phyloP scores from a whole-genome alignment of 2,329 filamentous ascomycete genomes.

The Aspergillus eucalypticola region DNA sequence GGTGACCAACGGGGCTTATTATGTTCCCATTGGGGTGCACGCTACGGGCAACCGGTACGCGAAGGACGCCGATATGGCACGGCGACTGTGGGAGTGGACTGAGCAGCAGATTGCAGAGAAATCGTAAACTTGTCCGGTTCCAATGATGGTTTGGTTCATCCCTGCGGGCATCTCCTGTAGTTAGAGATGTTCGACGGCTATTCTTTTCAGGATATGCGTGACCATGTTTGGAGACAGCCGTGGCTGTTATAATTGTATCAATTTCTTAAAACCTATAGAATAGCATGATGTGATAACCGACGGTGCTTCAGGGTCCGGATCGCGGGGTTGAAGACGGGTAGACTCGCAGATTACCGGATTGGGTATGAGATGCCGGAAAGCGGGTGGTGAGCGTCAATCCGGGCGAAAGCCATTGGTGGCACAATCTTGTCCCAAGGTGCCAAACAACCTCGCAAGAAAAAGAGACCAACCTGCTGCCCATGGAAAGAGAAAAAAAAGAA shows the following conservation, averaged over 20 bases:
- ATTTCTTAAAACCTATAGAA: background rate
- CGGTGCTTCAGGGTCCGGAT: background rate
- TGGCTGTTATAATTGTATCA: background rate
- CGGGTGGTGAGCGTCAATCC: slow-evolving; percentile 2
- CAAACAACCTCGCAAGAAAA: background rate
- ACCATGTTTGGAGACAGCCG: too few species aligned
- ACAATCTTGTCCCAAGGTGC: background rate
- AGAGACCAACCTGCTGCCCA: background rate
- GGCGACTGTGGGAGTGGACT: slow-evolving; percentile 48
- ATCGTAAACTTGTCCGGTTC: background rate
- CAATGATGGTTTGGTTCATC: too few species aligned
- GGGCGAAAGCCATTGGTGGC: background rate
- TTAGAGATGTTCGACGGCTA: background rate
- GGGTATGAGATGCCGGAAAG: slow-evolving; percentile 13
- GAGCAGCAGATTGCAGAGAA: slow-evolving; percentile 35
- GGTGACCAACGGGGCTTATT: slow-evolving; percentile 44
- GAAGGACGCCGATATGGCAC: slow-evolving; percentile 34
- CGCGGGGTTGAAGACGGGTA: background rate
- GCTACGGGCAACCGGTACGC: slow-evolving; percentile 30
- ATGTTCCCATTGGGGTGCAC: slow-evolving; percentile 41
- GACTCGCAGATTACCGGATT: slow-evolving; percentile 17
- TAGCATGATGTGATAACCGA: background rate
- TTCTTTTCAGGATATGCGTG: too few species aligned
- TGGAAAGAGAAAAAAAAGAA: background rate
- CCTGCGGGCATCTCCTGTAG: too few species aligned